Evolutionary conservation across 331 rosid species (phyloP), one percentile per base, ranked within the genome.

Genomic region (Dryas integrifolia): DNA sequence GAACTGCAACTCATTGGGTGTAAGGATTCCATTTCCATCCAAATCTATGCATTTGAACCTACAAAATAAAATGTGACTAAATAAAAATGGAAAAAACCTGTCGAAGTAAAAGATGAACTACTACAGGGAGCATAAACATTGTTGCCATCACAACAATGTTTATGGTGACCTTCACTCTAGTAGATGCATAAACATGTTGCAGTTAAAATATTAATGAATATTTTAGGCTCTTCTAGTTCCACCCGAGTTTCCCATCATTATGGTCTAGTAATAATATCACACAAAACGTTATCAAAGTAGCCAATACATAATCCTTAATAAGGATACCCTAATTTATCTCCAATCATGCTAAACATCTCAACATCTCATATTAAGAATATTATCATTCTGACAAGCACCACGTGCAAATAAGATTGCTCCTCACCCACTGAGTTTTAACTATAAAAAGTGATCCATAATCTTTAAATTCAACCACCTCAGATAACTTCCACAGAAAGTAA

Each of bases 11-110:
- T 94, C 98, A 65, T 89, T 94, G 81, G 90, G 82, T 12, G 97
- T 94, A 65, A 94, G 80, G 77, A 91, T 83, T 69, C 96, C 98
- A 83, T 94, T 94, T 69, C 90, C 98, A 77, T 94, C 98, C 92
- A 94, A 82, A 82, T 94, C 98, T 78, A 94, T 80, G 85, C 98
- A 94, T 82, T 85, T 94, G 88, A 94, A 94, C 98, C 98, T 94
- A 82, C 75, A 63, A 70, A 14, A 64, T 7, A 72, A 59, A 74
- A 45, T 69, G 50, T 58, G 51, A 78, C 61, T 74, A 79, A 60
- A 43, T 50, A 72, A 62, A 53, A 64, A 62, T 60, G 40, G 51
- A 30, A 38, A 26, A 21, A 39, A 46, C 13, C 38, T 49, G 67
- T 66, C 18, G 10, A 4, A 56, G 39, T 46, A 12, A 41, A 78